These are phyloP conservation scores for Trichoderma atroviride DNA, from an alignment of 2,329 filamentous ascomycete genomes.

Conservation along the genomic window DNA sequence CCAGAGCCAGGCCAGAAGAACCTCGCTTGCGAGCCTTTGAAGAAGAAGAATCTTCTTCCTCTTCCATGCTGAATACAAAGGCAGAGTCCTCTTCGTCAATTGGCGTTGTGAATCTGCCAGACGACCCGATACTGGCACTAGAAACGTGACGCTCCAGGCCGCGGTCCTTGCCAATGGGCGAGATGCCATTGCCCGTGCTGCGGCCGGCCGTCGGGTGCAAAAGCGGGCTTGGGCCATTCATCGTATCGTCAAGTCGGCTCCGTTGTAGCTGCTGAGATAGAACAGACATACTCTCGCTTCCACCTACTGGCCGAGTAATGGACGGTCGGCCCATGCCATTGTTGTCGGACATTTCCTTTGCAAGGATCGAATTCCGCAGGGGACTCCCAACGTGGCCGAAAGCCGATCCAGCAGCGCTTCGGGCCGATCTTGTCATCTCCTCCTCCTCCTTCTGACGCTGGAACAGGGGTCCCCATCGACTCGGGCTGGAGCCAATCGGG, in stretches of 20 bases:
- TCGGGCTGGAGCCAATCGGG: constrained; percentile 61
- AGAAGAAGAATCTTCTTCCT: constrained; percentile 57
- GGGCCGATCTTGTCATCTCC: constrained; percentile 44
- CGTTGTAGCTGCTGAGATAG: constrained; percentile 65
- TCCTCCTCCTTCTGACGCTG: constrained; percentile 64
- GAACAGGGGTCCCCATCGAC: constrained; percentile 63
- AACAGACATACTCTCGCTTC: constrained; percentile 58
- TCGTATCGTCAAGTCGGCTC: constrained; percentile 56
- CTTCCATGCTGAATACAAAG: constrained; percentile 68
- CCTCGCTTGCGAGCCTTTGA: constrained; percentile 52
- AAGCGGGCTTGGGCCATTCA: constrained; percentile 49
- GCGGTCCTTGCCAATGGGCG: constrained; percentile 47
- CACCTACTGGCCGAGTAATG: constrained; percentile 45
- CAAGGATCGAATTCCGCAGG: constrained; percentile 64
- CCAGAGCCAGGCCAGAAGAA: constrained; percentile 48
- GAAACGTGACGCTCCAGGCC: constrained; percentile 61
- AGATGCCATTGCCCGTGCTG: constrained; percentile 43
- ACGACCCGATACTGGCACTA: constrained; percentile 60
- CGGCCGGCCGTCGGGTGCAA: constrained; percentile 54
- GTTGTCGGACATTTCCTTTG: constrained; percentile 51
- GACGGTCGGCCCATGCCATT: constrained; percentile 46
- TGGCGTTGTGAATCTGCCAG: constrained; percentile 62
- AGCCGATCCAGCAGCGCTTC: constrained; percentile 49
- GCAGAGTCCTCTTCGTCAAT: constrained; percentile 67
- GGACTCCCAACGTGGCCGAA: constrained; percentile 70